phyloP scores from a whole-genome alignment of 2,329 filamentous ascomycete genomes.

The Penicillium sp. region DNA sequence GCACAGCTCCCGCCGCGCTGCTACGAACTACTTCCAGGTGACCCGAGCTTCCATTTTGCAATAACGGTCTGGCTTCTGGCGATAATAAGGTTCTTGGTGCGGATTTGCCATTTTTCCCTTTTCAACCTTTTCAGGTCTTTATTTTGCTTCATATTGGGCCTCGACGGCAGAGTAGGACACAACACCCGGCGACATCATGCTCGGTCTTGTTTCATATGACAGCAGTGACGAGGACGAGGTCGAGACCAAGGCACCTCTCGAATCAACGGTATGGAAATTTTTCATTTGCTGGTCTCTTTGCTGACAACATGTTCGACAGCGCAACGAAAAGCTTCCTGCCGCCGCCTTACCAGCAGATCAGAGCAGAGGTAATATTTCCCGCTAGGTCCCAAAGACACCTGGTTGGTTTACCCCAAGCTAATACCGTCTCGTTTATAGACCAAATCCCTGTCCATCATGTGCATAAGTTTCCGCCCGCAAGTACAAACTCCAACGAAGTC shows the following conservation, averaged over 20 bases:
- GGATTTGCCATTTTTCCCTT: too few species aligned
- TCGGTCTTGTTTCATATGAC: conserved; percentile 44
- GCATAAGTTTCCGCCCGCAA: not conserved
- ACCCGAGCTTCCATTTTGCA: not conserved
- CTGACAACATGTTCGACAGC: conserved; percentile 6
- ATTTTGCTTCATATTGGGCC: not conserved
- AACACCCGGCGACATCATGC: conserved; percentile 29
- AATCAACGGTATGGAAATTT: conserved; percentile 23
- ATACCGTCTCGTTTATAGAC: conserved; percentile 3
- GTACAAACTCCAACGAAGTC: conserved; percentile 9
- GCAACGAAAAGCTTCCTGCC: not conserved
- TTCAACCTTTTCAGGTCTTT: not conserved
- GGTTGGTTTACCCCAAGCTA: not conserved
- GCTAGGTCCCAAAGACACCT: not conserved
- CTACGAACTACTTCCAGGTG: not conserved
- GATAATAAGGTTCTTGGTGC: not conserved
- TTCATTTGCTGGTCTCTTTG: not conserved
- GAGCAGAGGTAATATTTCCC: not conserved
- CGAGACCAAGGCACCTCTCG: conserved; percentile 14
- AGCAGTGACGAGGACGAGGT: conserved; percentile 48
- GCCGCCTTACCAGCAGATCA: not conserved
- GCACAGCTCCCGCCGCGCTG: conserved; percentile 7
- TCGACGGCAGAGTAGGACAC: not conserved
- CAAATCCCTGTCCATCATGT: not conserved
- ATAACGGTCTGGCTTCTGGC: not conserved